phyloP scores from a whole-genome alignment of 2,329 filamentous ascomycete genomes.

The Eurotiales sp. region DNA sequence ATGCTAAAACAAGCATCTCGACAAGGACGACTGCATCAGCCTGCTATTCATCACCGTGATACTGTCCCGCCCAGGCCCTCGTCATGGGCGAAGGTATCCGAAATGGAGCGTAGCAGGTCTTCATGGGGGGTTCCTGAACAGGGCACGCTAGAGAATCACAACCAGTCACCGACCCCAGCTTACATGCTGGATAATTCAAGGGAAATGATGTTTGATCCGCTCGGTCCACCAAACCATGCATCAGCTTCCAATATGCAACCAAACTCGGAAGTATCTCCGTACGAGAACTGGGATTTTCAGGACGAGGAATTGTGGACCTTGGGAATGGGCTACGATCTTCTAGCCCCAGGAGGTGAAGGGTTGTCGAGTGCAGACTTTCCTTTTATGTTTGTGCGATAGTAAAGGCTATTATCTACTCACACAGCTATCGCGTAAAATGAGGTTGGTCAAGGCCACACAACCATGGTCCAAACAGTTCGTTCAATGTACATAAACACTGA shows the following conservation, averaged over 20 bases:
- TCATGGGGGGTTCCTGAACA: neutral
- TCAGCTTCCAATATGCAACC: neutral
- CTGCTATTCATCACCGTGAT: neutral
- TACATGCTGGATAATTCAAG: neutral
- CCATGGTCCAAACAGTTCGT: no score
- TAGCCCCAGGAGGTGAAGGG: conserved; percentile 3
- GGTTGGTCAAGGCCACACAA: no score
- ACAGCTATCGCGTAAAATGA: no score
- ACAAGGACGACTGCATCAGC: neutral
- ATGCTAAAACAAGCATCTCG: conserved; percentile 7
- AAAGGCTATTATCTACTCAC: neutral
- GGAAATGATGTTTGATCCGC: neutral
- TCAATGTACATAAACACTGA: no score
- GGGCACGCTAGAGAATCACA: neutral
- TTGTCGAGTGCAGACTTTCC: neutral
- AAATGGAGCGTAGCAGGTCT: neutral
- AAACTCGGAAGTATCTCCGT: neutral
- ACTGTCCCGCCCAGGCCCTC: neutral
- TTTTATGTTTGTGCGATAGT: neutral
- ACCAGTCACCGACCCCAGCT: neutral
- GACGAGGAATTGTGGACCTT: conserved; percentile 8
- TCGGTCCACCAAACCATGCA: neutral
- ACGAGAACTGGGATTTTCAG: conserved; percentile 10
- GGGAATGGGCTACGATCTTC: conserved; percentile 4
- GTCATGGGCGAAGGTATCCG: neutral